Percentiles rank a stretch among this genome's conserved stretches.
Evolutionary conservation across 345 rosid genomes (phyloP).

Genomic region (Arabidopsis suecica): DNA sequence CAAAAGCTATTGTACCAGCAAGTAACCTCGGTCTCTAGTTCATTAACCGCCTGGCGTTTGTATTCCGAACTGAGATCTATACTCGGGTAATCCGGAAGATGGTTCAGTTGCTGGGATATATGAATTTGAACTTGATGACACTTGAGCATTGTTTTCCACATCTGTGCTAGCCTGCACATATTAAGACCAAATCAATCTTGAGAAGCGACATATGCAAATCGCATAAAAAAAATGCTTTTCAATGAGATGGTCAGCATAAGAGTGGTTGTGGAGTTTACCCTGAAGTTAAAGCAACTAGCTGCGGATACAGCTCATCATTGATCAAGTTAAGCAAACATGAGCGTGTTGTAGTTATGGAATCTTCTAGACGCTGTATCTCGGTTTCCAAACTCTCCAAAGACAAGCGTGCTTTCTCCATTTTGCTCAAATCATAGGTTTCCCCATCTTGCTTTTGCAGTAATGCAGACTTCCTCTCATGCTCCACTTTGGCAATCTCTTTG

Average conservation of each 20-base stretch:
- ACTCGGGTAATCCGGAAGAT: conserved; percentile 54
- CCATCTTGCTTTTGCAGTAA: conserved; percentile 73
- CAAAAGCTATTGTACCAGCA: conserved; percentile 83
- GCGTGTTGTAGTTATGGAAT: conserved; percentile 62
- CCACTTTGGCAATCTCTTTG: conserved; percentile 73
- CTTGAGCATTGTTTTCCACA: conserved; percentile 82
- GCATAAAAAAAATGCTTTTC: conserved; percentile 13
- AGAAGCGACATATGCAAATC: not conserved
- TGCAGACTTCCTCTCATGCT: conserved; percentile 67
- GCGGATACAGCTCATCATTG: conserved; percentile 85
- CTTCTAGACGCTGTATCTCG: conserved; percentile 57
- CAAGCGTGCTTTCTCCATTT: conserved; percentile 65
- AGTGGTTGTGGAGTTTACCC: conserved; percentile 61
- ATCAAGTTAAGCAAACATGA: conserved; percentile 60
- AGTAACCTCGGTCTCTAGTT: conserved; percentile 76
- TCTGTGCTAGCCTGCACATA: conserved; percentile 58
- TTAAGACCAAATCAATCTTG: conserved; percentile 21
- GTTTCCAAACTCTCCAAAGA: conserved; percentile 64
- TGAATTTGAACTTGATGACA: conserved; percentile 79
- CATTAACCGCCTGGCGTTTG: conserved; percentile 76
- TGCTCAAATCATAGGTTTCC: conserved; percentile 56
- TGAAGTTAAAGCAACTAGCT: conserved; percentile 69
- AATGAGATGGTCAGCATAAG: conserved; percentile 8
- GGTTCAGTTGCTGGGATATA: conserved; percentile 71
- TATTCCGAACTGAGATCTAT: conserved; percentile 63